Evolutionary conservation across 257 asterid species (phyloP).

Genomic region (Solanum clarkiae): DNA sequence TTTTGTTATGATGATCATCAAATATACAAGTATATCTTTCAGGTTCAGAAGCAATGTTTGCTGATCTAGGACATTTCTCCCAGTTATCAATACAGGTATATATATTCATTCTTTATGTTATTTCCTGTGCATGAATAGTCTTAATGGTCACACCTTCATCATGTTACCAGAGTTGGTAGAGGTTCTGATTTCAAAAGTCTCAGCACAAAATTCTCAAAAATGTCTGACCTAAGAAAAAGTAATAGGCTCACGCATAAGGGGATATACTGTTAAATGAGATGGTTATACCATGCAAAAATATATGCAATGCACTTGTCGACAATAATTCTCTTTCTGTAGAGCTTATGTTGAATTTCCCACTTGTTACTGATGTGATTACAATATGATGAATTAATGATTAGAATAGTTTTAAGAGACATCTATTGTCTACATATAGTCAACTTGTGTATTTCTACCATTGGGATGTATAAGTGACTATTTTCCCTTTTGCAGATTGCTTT

Average conservation of each 20-base stretch:
- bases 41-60: conserved; percentile 99
- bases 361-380: not conserved
- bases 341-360: not conserved
- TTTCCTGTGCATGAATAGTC: not conserved
- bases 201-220: not conserved
- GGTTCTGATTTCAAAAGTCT: not conserved
- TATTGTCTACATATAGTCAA: not conserved
- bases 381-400: not conserved
- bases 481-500: conserved; percentile 58
- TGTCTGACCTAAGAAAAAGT: not conserved
- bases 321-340: not conserved
- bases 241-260: not conserved
- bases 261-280: not conserved
- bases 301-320: not conserved
- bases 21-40: conserved; percentile 7
- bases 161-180: not conserved
- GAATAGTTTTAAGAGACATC: not conserved
- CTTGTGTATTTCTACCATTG: not conserved
- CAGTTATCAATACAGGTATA: conserved; percentile 78
- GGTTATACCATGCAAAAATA: not conserved
- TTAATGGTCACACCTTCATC: not conserved
- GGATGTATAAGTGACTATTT: not conserved
- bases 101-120: not conserved
- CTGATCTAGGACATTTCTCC: conserved; percentile 94
- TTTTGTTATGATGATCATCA: not conserved